Evolutionary conservation across 352 stramenopile species (phyloP), one percentile per base, ranked within the genome.

Genomic region (Phytopythium sindhum): DNA sequence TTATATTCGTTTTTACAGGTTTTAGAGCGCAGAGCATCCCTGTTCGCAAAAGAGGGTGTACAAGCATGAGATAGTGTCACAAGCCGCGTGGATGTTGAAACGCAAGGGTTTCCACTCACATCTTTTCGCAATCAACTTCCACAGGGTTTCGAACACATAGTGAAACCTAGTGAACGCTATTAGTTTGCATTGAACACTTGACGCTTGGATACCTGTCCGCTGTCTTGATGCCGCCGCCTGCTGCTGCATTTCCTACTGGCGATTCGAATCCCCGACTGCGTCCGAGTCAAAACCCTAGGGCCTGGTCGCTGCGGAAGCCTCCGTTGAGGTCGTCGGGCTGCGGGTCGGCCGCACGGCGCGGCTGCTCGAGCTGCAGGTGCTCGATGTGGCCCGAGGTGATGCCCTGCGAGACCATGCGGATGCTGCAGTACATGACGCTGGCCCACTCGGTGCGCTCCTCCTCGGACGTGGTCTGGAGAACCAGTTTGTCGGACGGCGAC

Each of bases 401-500:
- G 29, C 88, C 88, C 64, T 95, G 86, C 33, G 86, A 93, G 19
- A 91, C 84, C 75, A 96, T 90, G 60, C 84, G 82, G 62, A 96
- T 96, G 64, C 74, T 91, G 74, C 88, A 96, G 72, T 94, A 93
- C 52, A 96, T 82, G 42, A 91, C 79, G 56, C 86, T 94, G 26
- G 86, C 86, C 88, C 88, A 96, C 63, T 93, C 86, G 64, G 94
- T 78, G n/a, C 86, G 84, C 61, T 96, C 84, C n/a, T 86, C 74
- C 31, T 90, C 74, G 4, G 75, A 78, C 31, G 65, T 67, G 10
- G 81, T 81, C 65, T 95, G 74, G 35, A 96, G 68, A 56, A 96
- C 86, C 23, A 96, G 66, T 64, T 96, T 96, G 69, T 96, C 88
- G 6, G 81, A 88, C 31, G 88, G 88, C 4, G 88, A 96, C 3